Base-by-base conservation (phyloP, 192 early-diverging fungal genomes). In the Dimargaris xerosporica region DNA sequence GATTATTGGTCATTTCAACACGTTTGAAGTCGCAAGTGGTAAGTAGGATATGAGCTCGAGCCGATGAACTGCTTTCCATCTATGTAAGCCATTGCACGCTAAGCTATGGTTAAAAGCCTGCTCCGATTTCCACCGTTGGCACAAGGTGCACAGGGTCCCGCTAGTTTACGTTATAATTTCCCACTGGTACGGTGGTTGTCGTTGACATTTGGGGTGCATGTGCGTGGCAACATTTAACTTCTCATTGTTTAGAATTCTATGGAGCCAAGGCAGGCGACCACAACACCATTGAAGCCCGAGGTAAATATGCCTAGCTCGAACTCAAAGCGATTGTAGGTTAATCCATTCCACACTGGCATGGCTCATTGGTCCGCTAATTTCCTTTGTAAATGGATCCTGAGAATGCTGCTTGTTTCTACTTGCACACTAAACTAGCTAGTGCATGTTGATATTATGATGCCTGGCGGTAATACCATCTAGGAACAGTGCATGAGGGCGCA, bases 1-100 rank as follows among this genome's bases (percentile, higher is more conserved):
- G 58, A 65, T 78, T 23, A 85, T 90, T 65, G 86, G 86, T 2
- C 74, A 87, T 52, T 75, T 82, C 51, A 90, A 90, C 58, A 76
- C 83, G 10, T 84, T 90, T 70, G 84, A 88, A 71, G 85, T 86
- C 26, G 84, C 80, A 34, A 79, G 78, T 26, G 72, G 87, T 87
- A 70, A 67, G 77, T 70, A 21, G 43, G 15, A 55, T 54, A 39
- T 44, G 5, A 28, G 13, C 44, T 21, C 44, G 34, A 39, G 34
- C 34, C 34, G 7, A 7, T 7, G 3, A 39, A 39, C 7, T 39
- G 34, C 34, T 39, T 2, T 7, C 2, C 7, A 39, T 5, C 34
- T 7, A 39, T 5, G 34, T 39, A 39, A 7, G 7, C 7, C 3
- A 2, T 39, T 7, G 34, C 34, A 39, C 7, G 7, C 34, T 5